Conservation (phyloP, 495 filamentous ascomycete species). For the Penicillium maclennaniae region DNA sequence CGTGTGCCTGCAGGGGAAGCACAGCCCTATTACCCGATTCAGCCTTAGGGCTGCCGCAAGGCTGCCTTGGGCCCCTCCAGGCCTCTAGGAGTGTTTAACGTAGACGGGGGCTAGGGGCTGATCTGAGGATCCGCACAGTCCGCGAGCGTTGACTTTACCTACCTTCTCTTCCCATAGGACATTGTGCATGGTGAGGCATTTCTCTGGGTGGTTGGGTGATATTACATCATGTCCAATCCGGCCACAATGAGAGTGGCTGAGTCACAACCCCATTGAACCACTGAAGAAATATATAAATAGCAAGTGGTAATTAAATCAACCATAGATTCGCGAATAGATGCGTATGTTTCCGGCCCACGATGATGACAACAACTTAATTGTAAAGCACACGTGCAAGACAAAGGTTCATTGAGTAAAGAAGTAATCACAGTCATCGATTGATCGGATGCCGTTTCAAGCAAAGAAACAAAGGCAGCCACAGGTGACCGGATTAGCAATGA, state of each 20-base stretch:
- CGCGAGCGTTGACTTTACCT: not conserved
- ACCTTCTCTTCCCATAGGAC: not conserved
- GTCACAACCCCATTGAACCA: too few species aligned
- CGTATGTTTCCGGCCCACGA: not conserved
- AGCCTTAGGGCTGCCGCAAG: not conserved
- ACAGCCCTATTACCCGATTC: slow-evolving; percentile 24
- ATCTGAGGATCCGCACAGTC: not conserved
- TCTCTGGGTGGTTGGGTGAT: slow-evolving; percentile 5
- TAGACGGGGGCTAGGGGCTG: not conserved
- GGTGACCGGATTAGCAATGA: too few species aligned
- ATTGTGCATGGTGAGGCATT: not conserved
- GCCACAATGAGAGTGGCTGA: not conserved
- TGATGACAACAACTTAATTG: not conserved
- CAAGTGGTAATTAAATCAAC: not conserved
- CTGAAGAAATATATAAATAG: not conserved
- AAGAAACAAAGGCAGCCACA: too few species aligned
- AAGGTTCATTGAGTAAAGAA: not conserved
- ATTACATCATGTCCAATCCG: slow-evolving; percentile 6
- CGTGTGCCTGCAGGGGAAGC: slow-evolving; percentile 16
- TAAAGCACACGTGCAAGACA: not conserved
- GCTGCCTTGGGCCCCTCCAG: not conserved
- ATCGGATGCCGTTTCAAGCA: too few species aligned
- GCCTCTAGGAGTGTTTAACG: not conserved
- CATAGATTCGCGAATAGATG: not conserved
- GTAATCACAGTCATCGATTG: not conserved